Evolutionary conservation across 2,329 filamentous ascomycete species (phyloP).

Genomic region (Aspergillus floridensis): DNA sequence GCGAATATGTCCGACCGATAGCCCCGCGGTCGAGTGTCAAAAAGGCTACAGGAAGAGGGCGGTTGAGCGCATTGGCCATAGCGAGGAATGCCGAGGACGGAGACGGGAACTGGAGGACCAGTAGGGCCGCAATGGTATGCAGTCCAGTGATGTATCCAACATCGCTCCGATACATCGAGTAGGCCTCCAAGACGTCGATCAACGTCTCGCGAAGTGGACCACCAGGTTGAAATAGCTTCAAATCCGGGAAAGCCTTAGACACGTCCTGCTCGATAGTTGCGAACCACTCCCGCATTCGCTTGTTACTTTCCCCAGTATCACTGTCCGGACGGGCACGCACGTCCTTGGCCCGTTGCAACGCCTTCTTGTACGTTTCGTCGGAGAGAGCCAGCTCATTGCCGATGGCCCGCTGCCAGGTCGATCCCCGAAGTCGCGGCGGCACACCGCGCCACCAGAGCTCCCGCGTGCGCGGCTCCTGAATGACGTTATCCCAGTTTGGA

Average conservation of each 20-base stretch:
- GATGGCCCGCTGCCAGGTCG: constrained; percentile 59
- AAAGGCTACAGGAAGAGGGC: constrained; percentile 60
- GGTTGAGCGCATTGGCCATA: constrained; percentile 61
- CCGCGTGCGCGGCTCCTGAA: constrained; percentile 54
- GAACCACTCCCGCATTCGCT: constrained; percentile 51
- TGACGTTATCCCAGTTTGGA: constrained; percentile 57
- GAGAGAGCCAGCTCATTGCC: constrained; percentile 61
- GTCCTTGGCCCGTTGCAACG: constrained; percentile 54
- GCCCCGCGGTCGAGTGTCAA: constrained; percentile 57
- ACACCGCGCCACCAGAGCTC: constrained; percentile 66
- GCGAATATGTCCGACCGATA: constrained; percentile 54
- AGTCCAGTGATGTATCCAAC: constrained; percentile 60
- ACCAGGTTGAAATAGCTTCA: constrained; percentile 56
- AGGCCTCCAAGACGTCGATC: constrained; percentile 59
- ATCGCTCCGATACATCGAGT: constrained; percentile 62
- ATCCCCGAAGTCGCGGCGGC: constrained; percentile 54
- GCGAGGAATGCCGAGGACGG: constrained; percentile 56
- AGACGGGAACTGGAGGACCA: constrained; percentile 56
- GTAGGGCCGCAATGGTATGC: constrained; percentile 58
- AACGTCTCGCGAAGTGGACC: constrained; percentile 56
- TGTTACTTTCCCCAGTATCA: constrained; percentile 44
- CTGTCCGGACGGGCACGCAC: constrained; percentile 45
- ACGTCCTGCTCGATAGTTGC: constrained; percentile 55
- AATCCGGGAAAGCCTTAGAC: constrained; percentile 55
- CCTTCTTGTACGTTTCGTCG: constrained; percentile 55